Conservation (phyloP, 1,139 yeast genomes). For the Tardiomyces depauwii region DNA sequence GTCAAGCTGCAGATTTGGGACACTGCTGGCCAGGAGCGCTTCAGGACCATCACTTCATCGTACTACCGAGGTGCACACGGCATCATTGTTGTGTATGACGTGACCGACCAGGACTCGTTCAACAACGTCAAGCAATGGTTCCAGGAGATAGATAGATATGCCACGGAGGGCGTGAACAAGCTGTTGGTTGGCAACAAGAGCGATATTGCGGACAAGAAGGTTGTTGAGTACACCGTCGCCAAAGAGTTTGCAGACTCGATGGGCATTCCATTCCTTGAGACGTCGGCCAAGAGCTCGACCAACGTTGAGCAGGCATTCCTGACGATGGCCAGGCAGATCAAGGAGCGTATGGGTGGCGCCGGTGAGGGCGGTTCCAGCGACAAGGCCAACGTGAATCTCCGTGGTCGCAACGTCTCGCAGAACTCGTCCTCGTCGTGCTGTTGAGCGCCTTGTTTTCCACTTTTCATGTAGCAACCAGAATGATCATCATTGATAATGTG, state of each 20-base stretch:
- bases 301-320: slow-evolving; percentile 97
- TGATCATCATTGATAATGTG: not conserved
- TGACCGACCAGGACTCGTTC: slow-evolving; percentile 95
- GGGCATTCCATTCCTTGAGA: slow-evolving; percentile 92
- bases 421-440: slow-evolving; percentile 42
- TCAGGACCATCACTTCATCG: slow-evolving; percentile 94
- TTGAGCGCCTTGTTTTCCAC: slow-evolving; percentile 18
- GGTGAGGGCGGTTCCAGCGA: slow-evolving; percentile 39
- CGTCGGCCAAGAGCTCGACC: slow-evolving; percentile 90
- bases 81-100: slow-evolving; percentile 94
- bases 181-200: slow-evolving; percentile 95
- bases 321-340: slow-evolving; percentile 98
- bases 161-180: slow-evolving; percentile 95
- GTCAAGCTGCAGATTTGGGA: slow-evolving; percentile 98
- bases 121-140: slow-evolving; percentile 98
- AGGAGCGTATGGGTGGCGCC: slow-evolving; percentile 83
- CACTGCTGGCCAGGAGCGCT: slow-evolving; percentile 98
- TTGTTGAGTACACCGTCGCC: slow-evolving; percentile 92
- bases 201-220: slow-evolving; percentile 86
- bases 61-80: slow-evolving; percentile 99
- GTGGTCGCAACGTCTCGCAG: slow-evolving; percentile 76
- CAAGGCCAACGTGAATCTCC: slow-evolving; percentile 72
- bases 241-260: slow-evolving; percentile 96
- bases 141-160: slow-evolving; percentile 97
- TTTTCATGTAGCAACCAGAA: not conserved